Base-by-base conservation (phyloP, 768 basidiomycete genomes). In the Boletus sp. region DNA sequence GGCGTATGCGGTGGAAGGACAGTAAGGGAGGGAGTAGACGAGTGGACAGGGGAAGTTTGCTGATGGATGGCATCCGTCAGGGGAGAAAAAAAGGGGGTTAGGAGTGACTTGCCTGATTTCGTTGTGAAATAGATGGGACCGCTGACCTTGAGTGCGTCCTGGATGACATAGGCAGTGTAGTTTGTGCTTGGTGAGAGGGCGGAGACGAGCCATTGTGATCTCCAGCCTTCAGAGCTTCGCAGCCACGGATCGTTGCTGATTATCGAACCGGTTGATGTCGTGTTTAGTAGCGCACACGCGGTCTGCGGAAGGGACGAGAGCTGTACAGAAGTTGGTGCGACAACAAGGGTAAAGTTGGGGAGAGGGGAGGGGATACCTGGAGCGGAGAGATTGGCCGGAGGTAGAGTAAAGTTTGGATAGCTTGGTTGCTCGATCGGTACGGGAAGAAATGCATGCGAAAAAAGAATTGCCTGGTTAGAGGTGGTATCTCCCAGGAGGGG, bases 391-490 rank as follows among this genome's bases (percentile, higher is more conserved):
- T 84, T 83, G 0, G 84, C 83, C 0, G 73, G 64, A 3, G 85
- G 83, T 1, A 93, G 78, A 2, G 85, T 85, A 65, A 89, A 93
- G 61, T 91, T 91, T 11, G 90, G 90, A 63, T 79, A 93, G 25
- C 69, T 71, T 2, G 87, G 83, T 38, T 68, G 58, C 6, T 60
- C 49, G 1, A 58, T 27, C 2, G 63, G 55, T 11, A 73, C 55
- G 0, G 72, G 51, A 7, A 71, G 60, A 55, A 83, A 83, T 0
- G 79, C 69, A 8, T 81, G 79, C 1, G 90, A 92, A 68, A 88
- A 90, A 11, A 92, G 62, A 29, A 93, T 68, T 0, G 82, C 88
- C 64, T 88, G 83, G 47, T 83, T 88, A 7, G 83, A 72, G 2
- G 89, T 88, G 1, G 87, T 83, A 66, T 93, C 90, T 3, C 87